Base-by-base conservation (phyloP, 257 asterid species). In the Lycium barbarum region DNA sequence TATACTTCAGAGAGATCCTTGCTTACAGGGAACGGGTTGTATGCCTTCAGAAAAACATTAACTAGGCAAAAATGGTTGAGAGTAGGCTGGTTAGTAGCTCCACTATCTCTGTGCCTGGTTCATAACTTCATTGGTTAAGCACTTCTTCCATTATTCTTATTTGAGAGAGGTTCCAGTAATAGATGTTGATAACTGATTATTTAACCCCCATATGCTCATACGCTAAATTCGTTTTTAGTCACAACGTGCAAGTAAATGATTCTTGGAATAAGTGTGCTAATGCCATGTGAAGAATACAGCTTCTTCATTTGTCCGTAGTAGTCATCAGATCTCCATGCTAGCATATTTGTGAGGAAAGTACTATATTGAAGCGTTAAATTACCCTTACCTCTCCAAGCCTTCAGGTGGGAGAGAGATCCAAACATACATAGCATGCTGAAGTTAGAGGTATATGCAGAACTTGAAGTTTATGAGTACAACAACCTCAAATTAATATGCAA, bases 111-210 rank as follows among this genome's bases (percentile, higher is more conserved):
- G 22, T 4, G 45, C 45, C 63, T 76, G 9, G 81, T 12, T 76
- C 45, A 26, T 26, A 26, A 26, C 33, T 26, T 26, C 33, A 22
- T 76, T 51, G 26, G 81, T 51, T 18, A 18, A 71, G 9, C 53
- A 71, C 55, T 71, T 18, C 4, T 71, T 18, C 57, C 79, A 5
- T 71, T 71, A 9, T 43, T 74, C 45, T 49, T 0, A 22, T 49
- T 51, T 51, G 38, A 22, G 82, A 49, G 43, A 22, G 62, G 20
- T 26, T 76, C 57, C 82, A 1, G 1, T 59, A 78, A 14, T 2
- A 76, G 47, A 49, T 51, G 63, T 53, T 78, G 82, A 53, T 78
- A 53, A 78, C 47, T 33, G 82, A 53, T 53, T 53, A 51, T 51
- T 51, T 76, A 33, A 76, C 82, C 63, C 5, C 47, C 82, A 51